phyloP scores from a whole-genome alignment of 164 flowering plant species.

The Magnolia officinalis region DNA sequence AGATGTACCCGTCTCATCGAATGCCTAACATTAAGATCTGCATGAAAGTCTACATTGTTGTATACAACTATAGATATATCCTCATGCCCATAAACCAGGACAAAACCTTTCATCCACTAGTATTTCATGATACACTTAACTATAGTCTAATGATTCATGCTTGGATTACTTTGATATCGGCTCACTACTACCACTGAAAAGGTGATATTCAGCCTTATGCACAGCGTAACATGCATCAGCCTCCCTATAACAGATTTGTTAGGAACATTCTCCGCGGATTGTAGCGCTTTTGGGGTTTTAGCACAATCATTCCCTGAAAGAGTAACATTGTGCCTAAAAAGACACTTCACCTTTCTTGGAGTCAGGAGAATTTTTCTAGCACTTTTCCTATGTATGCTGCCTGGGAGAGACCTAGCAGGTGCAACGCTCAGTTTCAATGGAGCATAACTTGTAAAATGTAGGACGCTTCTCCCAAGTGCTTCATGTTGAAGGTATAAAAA shows the following conservation, averaged over 20 bases:
- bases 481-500: background rate
- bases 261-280: background rate
- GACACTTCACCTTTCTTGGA: background rate
- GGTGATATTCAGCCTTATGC: background rate
- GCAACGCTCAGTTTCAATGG: background rate
- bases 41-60: background rate
- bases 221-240: background rate
- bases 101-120: background rate
- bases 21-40: background rate
- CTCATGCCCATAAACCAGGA: background rate
- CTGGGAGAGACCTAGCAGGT: too few species aligned
- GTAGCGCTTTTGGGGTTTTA: background rate
- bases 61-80: background rate
- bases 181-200: background rate
- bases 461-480: background rate
- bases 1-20: background rate
- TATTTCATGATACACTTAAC: background rate
- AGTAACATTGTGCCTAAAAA: background rate
- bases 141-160: background rate
- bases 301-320: background rate
- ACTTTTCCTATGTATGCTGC: too few species aligned
- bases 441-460: background rate
- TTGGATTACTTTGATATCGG: background rate
- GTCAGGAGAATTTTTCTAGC: background rate
- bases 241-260: background rate